Evolutionary conservation across 495 filamentous ascomycete genomes (phyloP).

Genomic region (Trichoderma gamsii): DNA sequence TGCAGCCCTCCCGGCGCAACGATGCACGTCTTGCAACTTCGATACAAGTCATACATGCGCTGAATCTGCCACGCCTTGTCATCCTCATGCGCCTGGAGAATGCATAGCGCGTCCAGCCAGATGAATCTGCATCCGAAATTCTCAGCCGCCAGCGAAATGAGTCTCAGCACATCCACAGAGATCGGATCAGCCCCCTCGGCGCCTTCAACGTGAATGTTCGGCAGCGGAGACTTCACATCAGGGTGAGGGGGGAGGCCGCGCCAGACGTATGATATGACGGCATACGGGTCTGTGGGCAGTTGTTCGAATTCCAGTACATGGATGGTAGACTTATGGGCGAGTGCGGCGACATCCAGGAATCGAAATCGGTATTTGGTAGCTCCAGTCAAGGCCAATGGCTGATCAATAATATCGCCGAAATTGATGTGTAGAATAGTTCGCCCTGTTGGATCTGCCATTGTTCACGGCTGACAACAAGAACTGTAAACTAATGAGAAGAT

Average conservation of each 20-base stretch:
- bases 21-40: background rate
- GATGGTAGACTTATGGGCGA: background rate
- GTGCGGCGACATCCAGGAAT: background rate
- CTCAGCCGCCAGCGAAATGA: background rate
- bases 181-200: background rate
- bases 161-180: background rate
- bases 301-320: background rate
- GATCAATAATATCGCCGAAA: background rate
- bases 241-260: background rate
- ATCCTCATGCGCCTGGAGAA: background rate
- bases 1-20: background rate
- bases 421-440: background rate
- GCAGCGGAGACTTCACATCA: background rate
- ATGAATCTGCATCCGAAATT: background rate
- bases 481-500: background rate
- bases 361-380: background rate
- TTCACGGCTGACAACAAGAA: background rate
- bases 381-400: background rate
- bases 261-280: slow-evolving; percentile 8
- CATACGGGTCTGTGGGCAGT: background rate
- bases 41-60: slow-evolving; percentile 19
- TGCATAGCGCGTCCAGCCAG: slow-evolving; percentile 16
- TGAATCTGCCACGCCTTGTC: slow-evolving; percentile 19
- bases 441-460: background rate
- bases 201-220: background rate